Conservation (phyloP, 768 basidiomycete genomes). For the Coprinopsis cinerea region DNA sequence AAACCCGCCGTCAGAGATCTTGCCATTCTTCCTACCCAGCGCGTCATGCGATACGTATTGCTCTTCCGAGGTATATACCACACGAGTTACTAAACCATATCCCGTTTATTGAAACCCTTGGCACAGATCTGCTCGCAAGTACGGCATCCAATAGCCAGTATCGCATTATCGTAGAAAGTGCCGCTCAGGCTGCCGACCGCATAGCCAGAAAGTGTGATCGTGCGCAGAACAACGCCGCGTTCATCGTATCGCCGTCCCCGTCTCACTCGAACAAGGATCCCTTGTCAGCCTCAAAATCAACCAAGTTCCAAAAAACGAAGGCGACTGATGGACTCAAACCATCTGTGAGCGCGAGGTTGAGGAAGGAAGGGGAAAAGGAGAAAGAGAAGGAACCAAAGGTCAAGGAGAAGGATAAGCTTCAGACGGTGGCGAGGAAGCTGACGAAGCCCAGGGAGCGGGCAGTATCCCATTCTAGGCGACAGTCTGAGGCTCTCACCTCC, state of each 20-base stretch:
- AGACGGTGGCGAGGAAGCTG: not conserved
- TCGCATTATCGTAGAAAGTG: conserved; percentile 48
- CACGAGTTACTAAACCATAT: not conserved
- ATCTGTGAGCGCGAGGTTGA: not conserved
- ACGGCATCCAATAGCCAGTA: conserved; percentile 51
- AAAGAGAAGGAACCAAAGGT: not conserved
- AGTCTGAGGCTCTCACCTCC: too few relatives aligned
- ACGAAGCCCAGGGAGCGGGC: not conserved
- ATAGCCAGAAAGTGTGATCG: conserved; percentile 57
- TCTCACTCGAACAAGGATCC: not conserved
- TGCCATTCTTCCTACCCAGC: conserved; percentile 60
- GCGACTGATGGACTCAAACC: not conserved
- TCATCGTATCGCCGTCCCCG: conserved; percentile 11
- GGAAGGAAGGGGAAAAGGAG: not conserved
- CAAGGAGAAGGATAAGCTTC: not conserved
- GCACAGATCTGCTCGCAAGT: conserved; percentile 47
- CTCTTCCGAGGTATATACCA: conserved; percentile 44
- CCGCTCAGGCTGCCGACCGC: conserved; percentile 49
- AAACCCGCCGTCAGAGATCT: conserved; percentile 46
- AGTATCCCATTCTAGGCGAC: not conserved
- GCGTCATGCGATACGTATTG: conserved; percentile 63
- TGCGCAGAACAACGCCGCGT: conserved; percentile 48
- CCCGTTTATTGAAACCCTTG: conserved; percentile 2
- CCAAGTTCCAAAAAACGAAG: not conserved
- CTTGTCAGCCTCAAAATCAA: not conserved